phyloP scores from a whole-genome alignment of 2,329 filamentous ascomycete genomes.

The Aspergillus costaricaensis region DNA sequence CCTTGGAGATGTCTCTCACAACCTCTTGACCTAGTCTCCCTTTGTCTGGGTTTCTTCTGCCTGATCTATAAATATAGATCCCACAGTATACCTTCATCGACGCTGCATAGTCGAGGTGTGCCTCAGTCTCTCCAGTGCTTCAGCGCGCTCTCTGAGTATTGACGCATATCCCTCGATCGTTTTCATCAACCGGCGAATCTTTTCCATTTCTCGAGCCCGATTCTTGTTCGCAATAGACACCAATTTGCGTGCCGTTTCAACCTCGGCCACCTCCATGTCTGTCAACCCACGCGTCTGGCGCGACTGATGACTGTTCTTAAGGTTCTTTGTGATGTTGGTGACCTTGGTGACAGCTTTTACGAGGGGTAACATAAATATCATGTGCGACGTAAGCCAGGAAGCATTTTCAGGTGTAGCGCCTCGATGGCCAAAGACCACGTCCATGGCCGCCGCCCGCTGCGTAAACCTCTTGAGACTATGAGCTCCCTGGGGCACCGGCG shows the following conservation, averaged over 20 bases:
- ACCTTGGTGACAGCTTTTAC: slow-evolving; percentile 29
- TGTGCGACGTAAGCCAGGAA: slow-evolving; percentile 25
- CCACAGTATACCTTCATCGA: background rate
- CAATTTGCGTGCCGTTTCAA: slow-evolving; percentile 24
- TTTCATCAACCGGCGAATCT: slow-evolving; percentile 16
- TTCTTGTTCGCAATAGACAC: slow-evolving; percentile 22
- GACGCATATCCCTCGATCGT: slow-evolving; percentile 19
- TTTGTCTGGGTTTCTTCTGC: too few relatives aligned
- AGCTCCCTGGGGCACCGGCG: slow-evolving; percentile 18
- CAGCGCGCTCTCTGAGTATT: slow-evolving; percentile 19
- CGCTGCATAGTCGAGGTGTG: background rate
- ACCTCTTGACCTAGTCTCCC: too few relatives aligned
- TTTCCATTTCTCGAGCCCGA: slow-evolving; percentile 22
- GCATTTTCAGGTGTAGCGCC: slow-evolving; percentile 29
- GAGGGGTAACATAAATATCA: slow-evolving; percentile 19
- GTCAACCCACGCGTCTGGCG: slow-evolving; percentile 13
- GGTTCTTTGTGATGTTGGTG: slow-evolving; percentile 18
- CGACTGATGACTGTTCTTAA: slow-evolving; percentile 13
- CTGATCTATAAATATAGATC: background rate
- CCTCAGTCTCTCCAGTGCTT: slow-evolving; percentile 11
- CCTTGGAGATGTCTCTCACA: too few relatives aligned
- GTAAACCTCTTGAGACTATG: slow-evolving; percentile 23
- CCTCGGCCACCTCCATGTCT: slow-evolving; percentile 23
- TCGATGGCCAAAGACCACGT: slow-evolving; percentile 22
- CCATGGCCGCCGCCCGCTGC: slow-evolving; percentile 24